Percentiles rank a stretch among this genome's conserved stretches.
These are phyloP conservation scores for Pestalotiopsis sp. DNA, from an alignment of 2,329 filamentous ascomycete genomes.

Conservation along the genomic window DNA sequence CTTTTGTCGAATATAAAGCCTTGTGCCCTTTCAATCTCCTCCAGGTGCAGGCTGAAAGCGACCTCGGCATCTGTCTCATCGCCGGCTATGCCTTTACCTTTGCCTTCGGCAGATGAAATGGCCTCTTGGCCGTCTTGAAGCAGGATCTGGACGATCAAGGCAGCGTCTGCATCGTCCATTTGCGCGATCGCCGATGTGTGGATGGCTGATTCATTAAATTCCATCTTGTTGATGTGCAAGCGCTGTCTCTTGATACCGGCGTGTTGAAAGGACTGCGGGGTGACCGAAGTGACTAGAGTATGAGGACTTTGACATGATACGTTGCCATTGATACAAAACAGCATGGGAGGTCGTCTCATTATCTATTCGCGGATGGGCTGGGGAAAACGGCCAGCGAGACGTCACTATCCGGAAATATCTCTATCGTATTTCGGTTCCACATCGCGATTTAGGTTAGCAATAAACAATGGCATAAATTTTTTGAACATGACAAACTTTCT, in stretches of 20 bases:
- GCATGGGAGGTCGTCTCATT: no score
- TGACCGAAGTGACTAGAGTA: no score
- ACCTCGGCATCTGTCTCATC: slow-evolving; percentile 19
- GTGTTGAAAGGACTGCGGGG: no score
- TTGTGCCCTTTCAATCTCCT: slow-evolving; percentile 20
- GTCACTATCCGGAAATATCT: background rate
- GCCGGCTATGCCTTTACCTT: slow-evolving; percentile 24
- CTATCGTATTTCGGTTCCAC: background rate
- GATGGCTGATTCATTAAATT: background rate
- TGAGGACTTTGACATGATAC: no score
- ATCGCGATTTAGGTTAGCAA: background rate
- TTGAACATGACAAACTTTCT: background rate
- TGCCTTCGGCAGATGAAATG: slow-evolving; percentile 2
- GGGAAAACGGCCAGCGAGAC: no score
- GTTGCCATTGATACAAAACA: no score
- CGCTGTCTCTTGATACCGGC: background rate
- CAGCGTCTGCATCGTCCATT: background rate
- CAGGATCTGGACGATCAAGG: background rate
- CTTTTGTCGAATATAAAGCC: slow-evolving; percentile 19
- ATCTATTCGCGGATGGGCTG: no score
- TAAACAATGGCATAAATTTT: background rate
- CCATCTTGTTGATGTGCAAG: background rate
- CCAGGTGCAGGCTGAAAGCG: slow-evolving; percentile 20
- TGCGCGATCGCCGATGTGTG: background rate
- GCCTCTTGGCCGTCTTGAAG: background rate